Percentiles rank a stretch among this genome's conserved stretches.
phyloP scores from a whole-genome alignment of 805 yeast genomes.

The Spathaspora sp. region DNA sequence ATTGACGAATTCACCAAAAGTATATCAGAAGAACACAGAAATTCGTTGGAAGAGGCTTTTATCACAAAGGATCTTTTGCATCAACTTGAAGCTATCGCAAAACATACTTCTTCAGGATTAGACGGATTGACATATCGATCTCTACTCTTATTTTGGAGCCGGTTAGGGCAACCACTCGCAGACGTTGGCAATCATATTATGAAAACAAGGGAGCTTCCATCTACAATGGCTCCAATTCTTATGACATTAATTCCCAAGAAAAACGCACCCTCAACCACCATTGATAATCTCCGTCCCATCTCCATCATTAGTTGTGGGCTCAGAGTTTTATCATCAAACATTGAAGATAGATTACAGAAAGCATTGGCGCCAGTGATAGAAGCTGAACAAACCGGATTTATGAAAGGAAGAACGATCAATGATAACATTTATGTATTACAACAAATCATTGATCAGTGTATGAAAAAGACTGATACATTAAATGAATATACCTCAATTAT shows the following conservation, averaged over 20 bases:
- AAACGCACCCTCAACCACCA: not conserved
- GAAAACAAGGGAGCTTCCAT: not conserved
- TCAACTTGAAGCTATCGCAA: too few species aligned
- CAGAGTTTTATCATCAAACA: not conserved
- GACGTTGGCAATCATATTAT: not conserved
- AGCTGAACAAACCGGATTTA: not conserved
- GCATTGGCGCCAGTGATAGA: not conserved
- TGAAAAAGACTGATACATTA: too few species aligned
- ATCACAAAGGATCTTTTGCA: too few species aligned
- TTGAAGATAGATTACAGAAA: not conserved
- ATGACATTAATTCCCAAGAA: slow-evolving; percentile 2
- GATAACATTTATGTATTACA: slow-evolving; percentile 7
- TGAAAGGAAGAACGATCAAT: not conserved
- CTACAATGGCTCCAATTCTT: not conserved
- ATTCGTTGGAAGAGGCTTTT: too few species aligned
- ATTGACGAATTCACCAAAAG: too few species aligned
- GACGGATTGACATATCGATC: not conserved
- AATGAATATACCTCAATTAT: too few species aligned
- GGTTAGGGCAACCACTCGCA: not conserved
- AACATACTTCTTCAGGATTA: too few species aligned
- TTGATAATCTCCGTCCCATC: not conserved
- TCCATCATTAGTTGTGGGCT: not conserved
- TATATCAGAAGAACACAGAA: too few species aligned
- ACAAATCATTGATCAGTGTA: too few species aligned
- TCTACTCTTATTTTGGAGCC: not conserved